Conservation (phyloP, 352 stramenopile species). For the Saprolegnia parasitica region DNA sequence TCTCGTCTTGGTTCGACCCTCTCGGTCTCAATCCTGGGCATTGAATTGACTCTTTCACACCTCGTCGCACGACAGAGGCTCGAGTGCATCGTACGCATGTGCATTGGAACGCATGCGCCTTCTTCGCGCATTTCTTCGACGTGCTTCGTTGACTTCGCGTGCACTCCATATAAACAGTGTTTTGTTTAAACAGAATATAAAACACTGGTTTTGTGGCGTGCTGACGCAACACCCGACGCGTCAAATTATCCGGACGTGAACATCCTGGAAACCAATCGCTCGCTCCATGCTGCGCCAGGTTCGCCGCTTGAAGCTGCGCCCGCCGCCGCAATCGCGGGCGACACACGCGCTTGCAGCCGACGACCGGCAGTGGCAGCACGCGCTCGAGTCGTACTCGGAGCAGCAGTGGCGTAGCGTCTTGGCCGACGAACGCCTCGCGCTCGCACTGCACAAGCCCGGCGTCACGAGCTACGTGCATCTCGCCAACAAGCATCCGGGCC, state of each 20-base stretch:
- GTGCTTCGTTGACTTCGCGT: too few relatives aligned
- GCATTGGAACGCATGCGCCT: too few relatives aligned
- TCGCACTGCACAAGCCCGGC: not conserved
- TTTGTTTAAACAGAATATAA: not conserved
- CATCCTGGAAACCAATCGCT: not conserved
- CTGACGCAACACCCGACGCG: not conserved
- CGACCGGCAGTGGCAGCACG: not conserved
- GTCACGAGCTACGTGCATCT: conserved; percentile 6
- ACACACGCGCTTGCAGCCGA: not conserved
- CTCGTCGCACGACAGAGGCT: too few relatives aligned
- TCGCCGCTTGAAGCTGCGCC: not conserved
- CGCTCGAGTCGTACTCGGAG: not conserved
- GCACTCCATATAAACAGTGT: not conserved
- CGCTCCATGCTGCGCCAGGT: not conserved
- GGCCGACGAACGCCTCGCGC: not conserved
- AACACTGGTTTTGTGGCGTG: not conserved
- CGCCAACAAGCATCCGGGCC: not conserved
- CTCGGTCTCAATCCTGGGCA: too few relatives aligned
- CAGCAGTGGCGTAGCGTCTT: not conserved
- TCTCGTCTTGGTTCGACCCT: too few relatives aligned
- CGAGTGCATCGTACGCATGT: too few relatives aligned
- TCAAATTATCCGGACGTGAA: not conserved
- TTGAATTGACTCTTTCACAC: too few relatives aligned
- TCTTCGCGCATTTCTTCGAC: too few relatives aligned
- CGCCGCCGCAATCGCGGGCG: too few relatives aligned